Conservation (phyloP, 345 rosid genomes). For the Arabidopsis suecica region DNA sequence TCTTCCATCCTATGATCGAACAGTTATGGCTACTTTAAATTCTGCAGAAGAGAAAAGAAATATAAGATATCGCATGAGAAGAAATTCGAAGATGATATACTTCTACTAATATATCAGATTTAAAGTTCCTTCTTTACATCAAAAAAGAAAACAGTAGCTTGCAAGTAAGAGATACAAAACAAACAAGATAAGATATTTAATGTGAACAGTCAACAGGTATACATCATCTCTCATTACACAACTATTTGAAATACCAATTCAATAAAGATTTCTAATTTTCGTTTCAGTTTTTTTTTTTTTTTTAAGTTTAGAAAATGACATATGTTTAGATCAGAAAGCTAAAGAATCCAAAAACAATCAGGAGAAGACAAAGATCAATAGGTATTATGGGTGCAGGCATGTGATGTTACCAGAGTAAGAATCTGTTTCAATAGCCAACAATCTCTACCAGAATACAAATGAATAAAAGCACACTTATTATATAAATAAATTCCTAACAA, state of each 20-base stretch:
- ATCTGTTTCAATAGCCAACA: slow-evolving; percentile 27
- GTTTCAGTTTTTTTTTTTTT: neutral
- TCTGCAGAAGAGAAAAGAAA: slow-evolving; percentile 24
- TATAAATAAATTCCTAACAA: slow-evolving; percentile 30
- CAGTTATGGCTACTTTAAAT: slow-evolving; percentile 16
- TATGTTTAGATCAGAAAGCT: slow-evolving; percentile 23
- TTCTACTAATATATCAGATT: slow-evolving; percentile 16
- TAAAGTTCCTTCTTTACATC: neutral
- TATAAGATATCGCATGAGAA: slow-evolving; percentile 21
- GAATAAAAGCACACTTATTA: slow-evolving; percentile 26
- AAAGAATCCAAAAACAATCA: slow-evolving; percentile 39
- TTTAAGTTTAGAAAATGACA: slow-evolving; percentile 1
- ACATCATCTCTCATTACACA: slow-evolving; percentile 29
- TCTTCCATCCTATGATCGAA: slow-evolving; percentile 62
- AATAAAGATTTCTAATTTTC: slow-evolving; percentile 26
- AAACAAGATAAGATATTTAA: slow-evolving; percentile 39
- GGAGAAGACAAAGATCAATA: slow-evolving; percentile 44
- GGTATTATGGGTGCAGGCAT: slow-evolving; percentile 30
- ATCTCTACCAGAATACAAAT: slow-evolving; percentile 31
- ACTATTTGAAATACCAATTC: slow-evolving; percentile 25
- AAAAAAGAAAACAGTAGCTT: slow-evolving; percentile 40
- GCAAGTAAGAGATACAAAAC: slow-evolving; percentile 41
- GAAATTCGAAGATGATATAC: slow-evolving; percentile 12
- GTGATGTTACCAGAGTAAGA: slow-evolving; percentile 37
- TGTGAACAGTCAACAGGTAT: slow-evolving; percentile 35